These are phyloP conservation scores for Wickerhamiella spandovensis DNA, from an alignment of 805 yeast genomes.

Conservation along the genomic window DNA sequence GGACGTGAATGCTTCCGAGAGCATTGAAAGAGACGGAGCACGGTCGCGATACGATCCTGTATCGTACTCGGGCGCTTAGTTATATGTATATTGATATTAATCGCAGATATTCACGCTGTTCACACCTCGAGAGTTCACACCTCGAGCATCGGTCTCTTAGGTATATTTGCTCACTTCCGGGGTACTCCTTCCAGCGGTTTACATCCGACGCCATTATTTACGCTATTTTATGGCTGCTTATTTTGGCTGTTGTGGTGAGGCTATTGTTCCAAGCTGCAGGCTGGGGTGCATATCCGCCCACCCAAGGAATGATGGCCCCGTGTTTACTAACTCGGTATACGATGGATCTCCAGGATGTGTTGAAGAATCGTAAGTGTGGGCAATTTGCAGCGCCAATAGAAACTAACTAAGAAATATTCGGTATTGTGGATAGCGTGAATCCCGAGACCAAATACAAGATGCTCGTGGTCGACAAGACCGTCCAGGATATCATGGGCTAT, in stretches of 20 bases:
- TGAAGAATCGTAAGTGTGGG: conserved; percentile 4
- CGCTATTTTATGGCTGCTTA: no score
- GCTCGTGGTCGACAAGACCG: conserved; percentile 21
- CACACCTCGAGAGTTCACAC: no score
- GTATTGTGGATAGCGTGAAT: conserved; percentile 29
- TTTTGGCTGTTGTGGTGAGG: no score
- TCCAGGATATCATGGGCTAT: conserved; percentile 16
- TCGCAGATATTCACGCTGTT: no score
- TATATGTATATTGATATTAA: background rate
- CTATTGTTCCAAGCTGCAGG: no score
- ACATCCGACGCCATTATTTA: no score
- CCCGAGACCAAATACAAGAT: conserved; percentile 31
- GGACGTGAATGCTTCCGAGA: conserved; percentile 61
- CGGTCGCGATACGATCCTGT: conserved; percentile 69
- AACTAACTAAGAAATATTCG: conserved; percentile 18
- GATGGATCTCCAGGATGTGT: conserved; percentile 4
- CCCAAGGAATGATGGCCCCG: background rate
- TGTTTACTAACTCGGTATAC: background rate
- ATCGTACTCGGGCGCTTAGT: conserved; percentile 33
- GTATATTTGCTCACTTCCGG: no score
- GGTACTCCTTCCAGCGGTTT: no score
- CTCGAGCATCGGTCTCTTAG: no score
- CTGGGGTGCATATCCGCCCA: no score
- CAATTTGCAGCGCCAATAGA: background rate
- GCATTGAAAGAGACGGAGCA: conserved; percentile 48